phyloP scores from a whole-genome alignment of 2,329 filamentous ascomycete genomes.

The Rutstroemia sp. region DNA sequence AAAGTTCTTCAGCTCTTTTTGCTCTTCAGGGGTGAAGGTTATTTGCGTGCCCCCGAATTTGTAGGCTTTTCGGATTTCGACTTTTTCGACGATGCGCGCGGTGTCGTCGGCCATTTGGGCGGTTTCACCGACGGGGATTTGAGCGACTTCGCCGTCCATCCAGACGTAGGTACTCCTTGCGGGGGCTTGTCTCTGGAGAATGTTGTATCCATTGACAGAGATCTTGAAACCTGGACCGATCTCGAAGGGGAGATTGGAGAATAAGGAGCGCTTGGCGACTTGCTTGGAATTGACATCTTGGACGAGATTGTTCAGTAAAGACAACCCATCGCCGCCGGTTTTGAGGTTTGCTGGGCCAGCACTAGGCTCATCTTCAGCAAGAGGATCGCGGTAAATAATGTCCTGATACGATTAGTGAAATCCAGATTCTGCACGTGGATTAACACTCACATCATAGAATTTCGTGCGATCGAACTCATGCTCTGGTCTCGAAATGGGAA shows the following conservation, averaged over 20 bases:
- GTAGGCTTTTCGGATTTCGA: constrained; percentile 83
- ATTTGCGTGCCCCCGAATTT: constrained; percentile 92
- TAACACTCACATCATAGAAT: constrained; percentile 73
- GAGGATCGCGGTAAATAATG: constrained; percentile 77
- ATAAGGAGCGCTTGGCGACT: constrained; percentile 75
- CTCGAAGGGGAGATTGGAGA: constrained; percentile 81
- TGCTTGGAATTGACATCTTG: constrained; percentile 89
- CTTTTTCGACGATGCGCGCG: constrained; percentile 67
- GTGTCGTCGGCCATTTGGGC: constrained; percentile 72
- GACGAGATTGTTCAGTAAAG: constrained; percentile 69
- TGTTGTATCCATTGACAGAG: constrained; percentile 86
- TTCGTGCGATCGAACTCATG: constrained; percentile 71
- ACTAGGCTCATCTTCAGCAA: constrained; percentile 59
- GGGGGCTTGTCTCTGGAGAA: constrained; percentile 77
- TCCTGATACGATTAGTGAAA: constrained; percentile 47
- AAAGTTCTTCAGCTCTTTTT: constrained; percentile 69
- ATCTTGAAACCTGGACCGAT: constrained; percentile 79
- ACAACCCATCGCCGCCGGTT: constrained; percentile 67
- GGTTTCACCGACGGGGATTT: constrained; percentile 70
- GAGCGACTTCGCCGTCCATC: constrained; percentile 74
- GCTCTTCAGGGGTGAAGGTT: constrained; percentile 77
- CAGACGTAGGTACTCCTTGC: constrained; percentile 82
- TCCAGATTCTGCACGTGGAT: not conserved
- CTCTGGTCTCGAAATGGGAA: constrained; percentile 70
- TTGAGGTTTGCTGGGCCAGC: constrained; percentile 49